These are phyloP conservation scores for Inonotus hispidus DNA, from an alignment of 1,284 basidiomycete species.

Conservation along the genomic window DNA sequence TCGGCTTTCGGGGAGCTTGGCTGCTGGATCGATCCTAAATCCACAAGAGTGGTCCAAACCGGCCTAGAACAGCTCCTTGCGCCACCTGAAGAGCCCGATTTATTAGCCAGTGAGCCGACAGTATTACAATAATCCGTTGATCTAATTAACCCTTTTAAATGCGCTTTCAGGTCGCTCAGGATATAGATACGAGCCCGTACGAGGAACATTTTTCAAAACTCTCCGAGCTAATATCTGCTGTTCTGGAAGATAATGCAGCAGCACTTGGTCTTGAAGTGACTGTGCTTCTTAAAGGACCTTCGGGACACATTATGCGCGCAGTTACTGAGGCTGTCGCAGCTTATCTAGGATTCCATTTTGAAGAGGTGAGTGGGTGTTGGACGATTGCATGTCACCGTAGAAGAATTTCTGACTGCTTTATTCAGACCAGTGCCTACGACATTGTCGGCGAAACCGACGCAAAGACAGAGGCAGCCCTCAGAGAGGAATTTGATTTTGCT, in stretches of 20 bases:
- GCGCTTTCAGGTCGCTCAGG: conserved; percentile 16
- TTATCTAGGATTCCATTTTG: conserved; percentile 67
- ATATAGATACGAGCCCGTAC: conserved; percentile 12
- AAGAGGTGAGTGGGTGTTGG: conserved; percentile 55
- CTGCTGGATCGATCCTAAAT: conserved; percentile 73
- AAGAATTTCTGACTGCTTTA: background rate
- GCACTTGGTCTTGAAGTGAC: conserved; percentile 59
- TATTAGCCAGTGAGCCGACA: conserved; percentile 41
- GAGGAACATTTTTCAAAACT: conserved; percentile 36
- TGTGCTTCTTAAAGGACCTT: conserved; percentile 68
- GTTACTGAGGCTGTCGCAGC: conserved; percentile 53
- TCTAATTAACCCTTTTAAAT: conserved; percentile 3
- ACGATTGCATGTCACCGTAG: background rate
- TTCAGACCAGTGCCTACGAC: conserved; percentile 82
- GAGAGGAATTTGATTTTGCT: conserved; percentile 78
- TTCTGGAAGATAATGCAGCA: conserved; percentile 46
- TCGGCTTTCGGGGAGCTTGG: conserved; percentile 70
- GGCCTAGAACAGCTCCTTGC: conserved; percentile 71
- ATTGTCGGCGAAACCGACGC: conserved; percentile 76
- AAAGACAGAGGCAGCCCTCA: conserved; percentile 75
- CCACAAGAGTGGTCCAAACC: conserved; percentile 74
- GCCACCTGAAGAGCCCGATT: conserved; percentile 55
- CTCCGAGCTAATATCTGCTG: conserved; percentile 47
- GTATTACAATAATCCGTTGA: background rate
- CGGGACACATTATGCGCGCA: conserved; percentile 74